Evolutionary conservation across 1,284 basidiomycete genomes (phyloP), one percentile per base, ranked within the genome.

Genomic region (Rhizoctonia solani): DNA sequence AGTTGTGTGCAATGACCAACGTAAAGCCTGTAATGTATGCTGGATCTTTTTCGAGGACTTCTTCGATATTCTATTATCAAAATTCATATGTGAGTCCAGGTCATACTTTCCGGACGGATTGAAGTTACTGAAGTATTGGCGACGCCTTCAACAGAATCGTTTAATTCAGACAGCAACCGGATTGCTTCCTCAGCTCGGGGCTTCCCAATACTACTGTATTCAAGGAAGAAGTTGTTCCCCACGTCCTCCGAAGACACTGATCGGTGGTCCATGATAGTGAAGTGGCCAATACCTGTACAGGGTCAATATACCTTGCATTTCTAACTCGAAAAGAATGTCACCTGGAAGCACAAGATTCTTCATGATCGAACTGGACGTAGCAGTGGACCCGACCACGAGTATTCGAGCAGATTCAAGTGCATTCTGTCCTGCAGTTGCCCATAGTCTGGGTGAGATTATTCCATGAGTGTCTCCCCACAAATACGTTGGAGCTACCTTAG

Each of bases 321-420:
- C 8, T 19, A 29, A 11, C 19, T 13, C 25, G 49, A 27, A 32
- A 25, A 34, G 16, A 13, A 30, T 66, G 77, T 61, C 6, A 81
- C 81, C 96, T 2, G 96, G 95, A 9, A 98, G 85, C 32, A 98
- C 93, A 69, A 98, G 87, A 75, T 98, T 98, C 82, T 98, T 98
- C 71, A 98, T 83, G 69, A 93, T 86, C 67, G 92, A 89, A 30
- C 91, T 90, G 0, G 90, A 87, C 0, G 93, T 90, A 0, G 92
- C 90, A 44, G 88, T 87, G 4, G 82, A 88, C 30, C 89, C 90
- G 55, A 97, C 76, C 70, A 97, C 86, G 25, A 98, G 84, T 53
- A 98, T 82, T 61, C 89, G 85, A 6, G 93, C 85, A 1, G 86
- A 83, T 77, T 99, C 95, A 58, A 99, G 87, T 0, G 93, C 93